A percentile compares a stretch with the other conserved stretches of the same genome.
Conservation (phyloP, 129 eudicot genomes). For the Sambucus nigra region DNA sequence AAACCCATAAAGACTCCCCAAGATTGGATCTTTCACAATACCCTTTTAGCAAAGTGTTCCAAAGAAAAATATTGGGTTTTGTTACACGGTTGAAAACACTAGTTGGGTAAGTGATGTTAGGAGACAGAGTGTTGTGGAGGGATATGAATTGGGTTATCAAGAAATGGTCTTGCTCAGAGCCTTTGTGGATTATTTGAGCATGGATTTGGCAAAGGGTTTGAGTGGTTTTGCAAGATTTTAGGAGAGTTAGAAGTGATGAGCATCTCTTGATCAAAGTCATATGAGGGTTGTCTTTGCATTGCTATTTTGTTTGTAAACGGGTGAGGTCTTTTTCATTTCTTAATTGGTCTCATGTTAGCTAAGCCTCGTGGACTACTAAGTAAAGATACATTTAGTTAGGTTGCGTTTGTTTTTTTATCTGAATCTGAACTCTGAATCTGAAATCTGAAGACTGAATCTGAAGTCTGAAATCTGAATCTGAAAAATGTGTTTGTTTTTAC, state of each 20-base stretch:
- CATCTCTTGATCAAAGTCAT: background rate
- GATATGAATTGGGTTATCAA: constrained; percentile 18
- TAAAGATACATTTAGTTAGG: too few species aligned
- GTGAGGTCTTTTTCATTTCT: too few species aligned
- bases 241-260: constrained; percentile 9
- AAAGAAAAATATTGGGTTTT: constrained; percentile 22
- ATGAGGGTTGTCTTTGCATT: too few species aligned
- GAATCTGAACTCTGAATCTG: too few species aligned
- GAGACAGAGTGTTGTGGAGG: background rate
- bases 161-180: constrained; percentile 27
- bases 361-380: too few species aligned
- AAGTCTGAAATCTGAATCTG: too few species aligned
- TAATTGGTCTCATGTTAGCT: too few species aligned
- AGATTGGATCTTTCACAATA: constrained; percentile 13
- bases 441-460: too few species aligned
- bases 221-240: constrained; percentile 25
- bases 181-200: constrained; percentile 27
- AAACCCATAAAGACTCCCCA: constrained; percentile 7
- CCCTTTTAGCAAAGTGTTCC: constrained; percentile 23
- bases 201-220: constrained; percentile 23
- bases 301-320: too few species aligned
- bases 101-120: constrained; percentile 15
- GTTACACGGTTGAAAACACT: constrained; percentile 19
- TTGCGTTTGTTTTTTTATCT: too few species aligned
- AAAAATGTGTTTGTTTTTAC: too few species aligned